Evolutionary conservation across 305 asterid genomes (phyloP).

Genomic region (Striga hermonthica): DNA sequence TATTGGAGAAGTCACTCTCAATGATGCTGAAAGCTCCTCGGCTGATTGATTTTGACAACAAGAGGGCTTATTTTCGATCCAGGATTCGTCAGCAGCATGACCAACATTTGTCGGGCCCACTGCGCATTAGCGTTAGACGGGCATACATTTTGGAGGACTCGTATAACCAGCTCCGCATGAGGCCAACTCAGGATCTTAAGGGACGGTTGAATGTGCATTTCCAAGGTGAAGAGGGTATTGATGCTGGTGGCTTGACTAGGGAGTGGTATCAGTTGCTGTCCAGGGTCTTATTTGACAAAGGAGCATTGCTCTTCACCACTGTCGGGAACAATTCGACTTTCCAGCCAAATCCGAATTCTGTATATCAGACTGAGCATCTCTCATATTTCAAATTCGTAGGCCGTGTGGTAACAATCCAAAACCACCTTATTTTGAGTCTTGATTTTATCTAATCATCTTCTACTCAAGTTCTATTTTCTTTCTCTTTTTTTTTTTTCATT

Average conservation of each 20-base stretch:
- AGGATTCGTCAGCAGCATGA: constrained; percentile 96
- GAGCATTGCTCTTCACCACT: constrained; percentile 95
- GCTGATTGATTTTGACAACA: constrained; percentile 95
- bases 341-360: constrained; percentile 99
- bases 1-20: constrained; percentile 90
- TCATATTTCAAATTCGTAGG: constrained; percentile 96
- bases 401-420: constrained; percentile 76
- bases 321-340: constrained; percentile 96
- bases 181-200: constrained; percentile 88
- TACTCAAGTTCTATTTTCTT: constrained; percentile 22
- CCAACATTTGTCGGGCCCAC: constrained; percentile 92
- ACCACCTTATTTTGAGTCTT: constrained; percentile 28
- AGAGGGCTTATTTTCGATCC: constrained; percentile 87
- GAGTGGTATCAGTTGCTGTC: constrained; percentile 98
- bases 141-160: constrained; percentile 99
- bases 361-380: constrained; percentile 98
- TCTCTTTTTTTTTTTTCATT: constrained; percentile 19
- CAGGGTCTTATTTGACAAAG: constrained; percentile 97
- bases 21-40: constrained; percentile 96
- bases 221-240: constrained; percentile 99
- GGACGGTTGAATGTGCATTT: constrained; percentile 98
- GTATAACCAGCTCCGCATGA: constrained; percentile 96
- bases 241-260: constrained; percentile 99
- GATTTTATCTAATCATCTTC: constrained; percentile 17
- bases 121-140: constrained; percentile 93